These are phyloP conservation scores for Zygoascus sp. DNA, from an alignment of 1,139 yeast species.

Conservation along the genomic window DNA sequence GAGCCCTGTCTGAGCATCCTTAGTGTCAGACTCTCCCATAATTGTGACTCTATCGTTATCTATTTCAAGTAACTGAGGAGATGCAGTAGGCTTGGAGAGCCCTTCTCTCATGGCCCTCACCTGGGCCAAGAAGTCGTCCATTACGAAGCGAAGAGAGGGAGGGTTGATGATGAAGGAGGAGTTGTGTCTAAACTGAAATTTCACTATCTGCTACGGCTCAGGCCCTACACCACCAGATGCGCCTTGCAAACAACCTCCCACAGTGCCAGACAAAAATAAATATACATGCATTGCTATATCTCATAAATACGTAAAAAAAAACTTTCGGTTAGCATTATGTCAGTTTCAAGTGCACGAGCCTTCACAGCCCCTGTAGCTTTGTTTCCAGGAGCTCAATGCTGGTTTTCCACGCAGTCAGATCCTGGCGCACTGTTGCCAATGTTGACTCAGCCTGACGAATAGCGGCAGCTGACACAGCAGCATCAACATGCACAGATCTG, in stretches of 20 bases:
- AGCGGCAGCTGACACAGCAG: conserved; percentile 50
- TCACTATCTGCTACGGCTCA: neutral
- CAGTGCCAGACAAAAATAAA: neutral
- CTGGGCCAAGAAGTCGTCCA: conserved; percentile 19
- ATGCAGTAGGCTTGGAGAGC: conserved; percentile 10
- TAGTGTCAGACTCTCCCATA: conserved; percentile 8
- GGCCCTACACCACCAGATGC: neutral
- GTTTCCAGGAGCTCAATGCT: conserved; percentile 39
- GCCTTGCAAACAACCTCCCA: neutral
- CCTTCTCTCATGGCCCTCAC: conserved; percentile 17
- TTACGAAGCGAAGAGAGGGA: neutral
- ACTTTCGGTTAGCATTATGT: too few relatives aligned
- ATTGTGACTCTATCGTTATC: conserved; percentile 21
- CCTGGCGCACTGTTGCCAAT: conserved; percentile 38
- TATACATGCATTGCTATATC: too few relatives aligned
- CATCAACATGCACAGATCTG: conserved; percentile 44
- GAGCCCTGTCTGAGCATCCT: too few relatives aligned
- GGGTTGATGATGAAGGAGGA: neutral
- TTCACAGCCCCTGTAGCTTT: conserved; percentile 35
- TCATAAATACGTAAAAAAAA: too few relatives aligned
- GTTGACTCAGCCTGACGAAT: conserved; percentile 46
- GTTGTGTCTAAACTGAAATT: neutral
- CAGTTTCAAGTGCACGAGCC: neutral
- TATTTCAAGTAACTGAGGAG: conserved; percentile 12
- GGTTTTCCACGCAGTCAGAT: conserved; percentile 40